These are phyloP conservation scores for Pezicula carpinea DNA, from an alignment of 2,329 filamentous ascomycete species.

Conservation along the genomic window DNA sequence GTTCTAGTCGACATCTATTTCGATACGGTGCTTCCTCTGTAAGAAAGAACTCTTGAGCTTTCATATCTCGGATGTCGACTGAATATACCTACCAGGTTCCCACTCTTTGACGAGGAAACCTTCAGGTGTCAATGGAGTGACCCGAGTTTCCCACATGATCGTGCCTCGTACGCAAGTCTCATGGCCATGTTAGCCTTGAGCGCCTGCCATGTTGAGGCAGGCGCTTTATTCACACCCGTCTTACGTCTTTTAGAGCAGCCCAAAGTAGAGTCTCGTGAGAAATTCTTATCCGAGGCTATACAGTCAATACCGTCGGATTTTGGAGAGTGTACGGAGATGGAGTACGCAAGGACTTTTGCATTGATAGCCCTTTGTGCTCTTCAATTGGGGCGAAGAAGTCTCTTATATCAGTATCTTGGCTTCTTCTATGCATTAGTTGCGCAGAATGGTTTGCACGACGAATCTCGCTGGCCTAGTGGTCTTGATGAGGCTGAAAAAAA, in stretches of 20 bases:
- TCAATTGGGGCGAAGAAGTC: not conserved
- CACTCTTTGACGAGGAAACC: not conserved
- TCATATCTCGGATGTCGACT: not conserved
- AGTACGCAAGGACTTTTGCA: not conserved
- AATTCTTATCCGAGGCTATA: not conserved
- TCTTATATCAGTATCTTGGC: not conserved
- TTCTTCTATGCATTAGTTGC: not conserved
- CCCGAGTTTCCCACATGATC: not conserved
- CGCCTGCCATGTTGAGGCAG: not conserved
- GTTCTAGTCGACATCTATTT: not conserved
- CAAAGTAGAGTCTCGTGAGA: not conserved
- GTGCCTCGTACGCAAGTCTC: not conserved
- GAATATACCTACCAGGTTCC: not conserved
- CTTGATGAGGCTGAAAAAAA: not conserved
- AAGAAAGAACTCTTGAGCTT: not conserved
- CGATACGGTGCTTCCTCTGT: not conserved
- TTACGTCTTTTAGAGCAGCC: not conserved
- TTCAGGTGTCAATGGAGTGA: not conserved
- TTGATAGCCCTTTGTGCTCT: not conserved
- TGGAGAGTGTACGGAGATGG: not conserved
- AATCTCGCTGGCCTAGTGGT: not conserved
- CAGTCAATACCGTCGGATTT: not conserved
- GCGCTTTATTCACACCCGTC: not conserved
- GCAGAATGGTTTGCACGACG: not conserved
- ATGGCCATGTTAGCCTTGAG: not conserved